These are phyloP conservation scores for Xylaria sp. DNA, from an alignment of 2,329 filamentous ascomycete genomes.

Conservation along the genomic window DNA sequence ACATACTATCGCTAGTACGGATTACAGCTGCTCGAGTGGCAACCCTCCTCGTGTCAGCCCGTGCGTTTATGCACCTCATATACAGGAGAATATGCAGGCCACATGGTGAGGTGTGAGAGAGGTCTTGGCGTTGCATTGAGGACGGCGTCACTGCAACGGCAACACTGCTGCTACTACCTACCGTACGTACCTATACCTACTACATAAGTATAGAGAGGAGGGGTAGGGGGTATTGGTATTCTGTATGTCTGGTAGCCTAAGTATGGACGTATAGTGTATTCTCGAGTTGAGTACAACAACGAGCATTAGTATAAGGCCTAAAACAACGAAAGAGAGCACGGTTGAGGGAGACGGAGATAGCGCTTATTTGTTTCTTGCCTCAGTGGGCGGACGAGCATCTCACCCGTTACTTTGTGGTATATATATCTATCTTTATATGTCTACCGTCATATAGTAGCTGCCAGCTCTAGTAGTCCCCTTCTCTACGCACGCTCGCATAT, in stretches of 20 bases:
- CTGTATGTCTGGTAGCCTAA: neutral
- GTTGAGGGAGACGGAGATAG: neutral
- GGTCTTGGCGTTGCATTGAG: conserved; percentile 34
- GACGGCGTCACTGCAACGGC: conserved; percentile 24
- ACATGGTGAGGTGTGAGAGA: conserved; percentile 38
- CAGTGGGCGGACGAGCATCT: conserved; percentile 5
- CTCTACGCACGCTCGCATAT: neutral
- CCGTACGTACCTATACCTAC: neutral
- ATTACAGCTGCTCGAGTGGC: conserved; percentile 22
- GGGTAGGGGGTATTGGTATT: conserved; percentile 2
- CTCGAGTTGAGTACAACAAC: neutral
- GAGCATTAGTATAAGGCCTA: neutral
- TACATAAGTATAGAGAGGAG: conserved; percentile 1
- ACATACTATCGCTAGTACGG: conserved; percentile 3
- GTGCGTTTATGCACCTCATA: conserved; percentile 36
- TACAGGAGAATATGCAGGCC: conserved; percentile 35
- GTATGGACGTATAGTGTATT: no score
- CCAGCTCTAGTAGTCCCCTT: conserved; percentile 9
- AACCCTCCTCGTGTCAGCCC: conserved; percentile 36
- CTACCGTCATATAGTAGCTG: neutral
- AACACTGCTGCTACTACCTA: conserved; percentile 8
- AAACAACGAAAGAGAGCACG: neutral
- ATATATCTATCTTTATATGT: neutral
- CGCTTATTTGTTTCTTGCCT: neutral
- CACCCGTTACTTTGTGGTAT: neutral